phyloP scores from a whole-genome alignment of 768 basidiomycete species.

The Paxillus rubicundulus region DNA sequence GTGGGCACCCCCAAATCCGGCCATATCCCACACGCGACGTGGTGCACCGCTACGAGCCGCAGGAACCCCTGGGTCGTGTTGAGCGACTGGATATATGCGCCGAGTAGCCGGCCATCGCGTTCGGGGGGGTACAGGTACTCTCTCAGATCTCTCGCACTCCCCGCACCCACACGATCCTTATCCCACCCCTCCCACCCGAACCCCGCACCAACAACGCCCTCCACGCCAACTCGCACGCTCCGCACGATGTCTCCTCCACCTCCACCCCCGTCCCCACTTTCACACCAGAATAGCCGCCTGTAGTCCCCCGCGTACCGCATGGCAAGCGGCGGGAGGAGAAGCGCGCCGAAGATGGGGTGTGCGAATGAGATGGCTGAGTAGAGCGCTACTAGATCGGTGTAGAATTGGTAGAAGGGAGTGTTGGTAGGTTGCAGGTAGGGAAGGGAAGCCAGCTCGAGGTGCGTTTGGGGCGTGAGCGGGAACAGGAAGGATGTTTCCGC shows the following conservation, averaged over 20 bases:
- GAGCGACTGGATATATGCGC: conserved; percentile 61
- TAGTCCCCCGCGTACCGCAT: conserved; percentile 81
- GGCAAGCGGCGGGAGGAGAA: conserved; percentile 74
- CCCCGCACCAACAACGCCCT: conserved; percentile 42
- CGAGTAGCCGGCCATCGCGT: conserved; percentile 54
- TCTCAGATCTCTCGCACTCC: conserved; percentile 34
- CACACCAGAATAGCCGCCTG: conserved; percentile 79
- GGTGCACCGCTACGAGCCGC: conserved; percentile 70
- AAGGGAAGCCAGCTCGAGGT: conserved; percentile 53
- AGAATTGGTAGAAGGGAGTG: conserved; percentile 91
- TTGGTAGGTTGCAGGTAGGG: conserved; percentile 55
- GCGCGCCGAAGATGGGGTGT: conserved; percentile 67
- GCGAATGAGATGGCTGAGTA: conserved; percentile 91
- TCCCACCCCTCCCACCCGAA: conserved; percentile 1
- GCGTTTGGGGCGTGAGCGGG: conserved; percentile 12
- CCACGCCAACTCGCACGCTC: conserved; percentile 51
- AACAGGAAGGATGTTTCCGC: neutral
- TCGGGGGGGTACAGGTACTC: conserved; percentile 77
- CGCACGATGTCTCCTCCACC: conserved; percentile 36
- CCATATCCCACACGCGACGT: conserved; percentile 77
- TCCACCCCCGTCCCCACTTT: conserved; percentile 54
- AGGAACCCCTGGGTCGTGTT: conserved; percentile 54
- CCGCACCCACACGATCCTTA: neutral
- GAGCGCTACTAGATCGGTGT: conserved; percentile 86
- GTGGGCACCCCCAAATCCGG: conserved; percentile 39